Conservation (phyloP, 768 basidiomycete species). For the Russula abietina region DNA sequence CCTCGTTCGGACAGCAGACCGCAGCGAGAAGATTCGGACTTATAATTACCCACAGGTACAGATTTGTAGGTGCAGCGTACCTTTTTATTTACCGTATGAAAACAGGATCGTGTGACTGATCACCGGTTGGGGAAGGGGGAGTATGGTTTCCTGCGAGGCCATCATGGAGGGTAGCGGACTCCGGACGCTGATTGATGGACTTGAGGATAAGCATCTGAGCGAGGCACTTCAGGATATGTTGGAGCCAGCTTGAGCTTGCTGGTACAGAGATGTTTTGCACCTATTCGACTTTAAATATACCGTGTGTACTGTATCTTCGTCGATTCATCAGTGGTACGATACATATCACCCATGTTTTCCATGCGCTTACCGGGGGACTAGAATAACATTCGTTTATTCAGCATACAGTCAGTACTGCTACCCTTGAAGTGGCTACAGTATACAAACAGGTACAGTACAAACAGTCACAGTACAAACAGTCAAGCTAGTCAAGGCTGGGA, state of each 20-base stretch:
- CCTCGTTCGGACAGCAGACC: conserved; percentile 75
- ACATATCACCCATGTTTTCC: no score
- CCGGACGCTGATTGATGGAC: conserved; percentile 5
- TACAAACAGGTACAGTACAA: no score
- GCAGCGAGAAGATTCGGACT: conserved; percentile 93
- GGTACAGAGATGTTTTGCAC: background rate
- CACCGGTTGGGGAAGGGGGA: conserved; percentile 25
- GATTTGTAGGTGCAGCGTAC: background rate
- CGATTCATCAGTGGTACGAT: no score
- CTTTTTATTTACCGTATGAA: background rate
- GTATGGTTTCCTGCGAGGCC: conserved; percentile 20
- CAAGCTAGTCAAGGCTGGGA: no score
- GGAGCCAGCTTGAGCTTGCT: background rate
- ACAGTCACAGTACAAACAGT: no score
- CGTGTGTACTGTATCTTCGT: no score
- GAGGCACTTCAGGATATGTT: conserved; percentile 14
- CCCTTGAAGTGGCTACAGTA: no score
- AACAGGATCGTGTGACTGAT: conserved; percentile 25
- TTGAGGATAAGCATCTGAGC: conserved; percentile 15
- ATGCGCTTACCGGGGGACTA: no score
- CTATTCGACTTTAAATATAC: background rate
- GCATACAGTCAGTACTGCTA: no score
- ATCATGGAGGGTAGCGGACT: conserved; percentile 24
- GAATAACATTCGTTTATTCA: no score
- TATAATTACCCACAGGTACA: conserved; percentile 87